Base-by-base conservation (phyloP, 495 filamentous ascomycete genomes). In the Aspergillus bridgeri region DNA sequence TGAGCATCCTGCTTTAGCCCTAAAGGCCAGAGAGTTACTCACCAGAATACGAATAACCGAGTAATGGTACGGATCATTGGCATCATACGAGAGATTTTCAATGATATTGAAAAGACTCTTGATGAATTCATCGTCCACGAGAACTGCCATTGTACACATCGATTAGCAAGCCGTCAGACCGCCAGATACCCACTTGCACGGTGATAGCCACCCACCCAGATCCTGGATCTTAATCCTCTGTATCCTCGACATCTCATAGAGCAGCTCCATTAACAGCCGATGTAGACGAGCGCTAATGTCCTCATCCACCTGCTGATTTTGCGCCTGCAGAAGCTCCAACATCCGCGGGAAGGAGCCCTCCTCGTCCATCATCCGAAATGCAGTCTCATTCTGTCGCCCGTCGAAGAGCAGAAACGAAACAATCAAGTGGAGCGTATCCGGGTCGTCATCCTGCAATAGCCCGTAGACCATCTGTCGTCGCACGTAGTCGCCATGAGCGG, bases 241-340 rank as follows among this genome's bases (percentile, higher is more conserved):
- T 69, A 97, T 91, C 49, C 95, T 83, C 44, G 90, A 95, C 90
- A 97, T 96, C 78, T 98, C 94, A 71, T 96, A 98, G 61, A 98
- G 79, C 57, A 98, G 75, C 72, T 97, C 89, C 72, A 98, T 79
- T 24, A 96, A 77, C 29, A 91, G 74, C 25, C 88, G 82, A 77
- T 96, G 92, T 56, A 97, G 77, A 48, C 86, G 82, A 17, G 80
- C 75, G 47, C 76, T 76, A 67, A 89, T 87, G 25, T 85, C 78
- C 56, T 80, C 76, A 65, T 92, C 88, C 43, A 38, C 33, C 2
- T 83, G 77, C 13, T 79, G 76, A 54, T 78, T 81, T 49, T 81
- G 78, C 17, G 73, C 75, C 65, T 86, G 83, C 57, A 98, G 88
- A 25, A 98, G 77, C 60, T 96, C 91, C 25, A 98, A 69, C 49